Conservation (phyloP, 108 stramenopile genomes). For the Nitzschia sp. region DNA sequence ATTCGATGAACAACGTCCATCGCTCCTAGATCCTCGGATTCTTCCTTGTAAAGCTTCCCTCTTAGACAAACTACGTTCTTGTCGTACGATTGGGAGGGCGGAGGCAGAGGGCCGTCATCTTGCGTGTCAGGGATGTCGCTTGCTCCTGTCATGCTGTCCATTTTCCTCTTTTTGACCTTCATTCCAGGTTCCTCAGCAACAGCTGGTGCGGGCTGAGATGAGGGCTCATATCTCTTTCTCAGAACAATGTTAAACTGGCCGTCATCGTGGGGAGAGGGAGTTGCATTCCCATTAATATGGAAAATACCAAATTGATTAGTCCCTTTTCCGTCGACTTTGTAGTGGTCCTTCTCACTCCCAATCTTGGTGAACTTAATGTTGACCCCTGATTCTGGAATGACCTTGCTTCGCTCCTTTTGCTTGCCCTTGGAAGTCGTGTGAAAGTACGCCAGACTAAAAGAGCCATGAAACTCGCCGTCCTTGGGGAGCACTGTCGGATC, state of each 20-base stretch:
- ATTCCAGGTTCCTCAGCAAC: slow-evolving; percentile 10
- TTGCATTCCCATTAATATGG: slow-evolving; percentile 72
- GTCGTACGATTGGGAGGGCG: slow-evolving; percentile 58
- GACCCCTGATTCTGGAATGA: slow-evolving; percentile 75
- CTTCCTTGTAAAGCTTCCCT: slow-evolving; percentile 63
- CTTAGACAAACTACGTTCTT: slow-evolving; percentile 69
- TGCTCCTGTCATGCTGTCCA: background rate
- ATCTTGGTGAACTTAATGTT: slow-evolving; percentile 66
- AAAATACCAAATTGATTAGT: slow-evolving; percentile 82
- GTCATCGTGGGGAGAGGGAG: slow-evolving; percentile 54
- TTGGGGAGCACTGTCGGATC: slow-evolving; percentile 63
- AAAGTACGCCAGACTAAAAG: slow-evolving; percentile 69
- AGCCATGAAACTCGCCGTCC: slow-evolving; percentile 85
- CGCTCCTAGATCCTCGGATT: slow-evolving; percentile 51
- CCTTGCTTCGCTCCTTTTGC: slow-evolving; percentile 66
- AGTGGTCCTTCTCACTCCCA: slow-evolving; percentile 37
- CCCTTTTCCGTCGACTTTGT: slow-evolving; percentile 68
- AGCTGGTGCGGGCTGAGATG: slow-evolving; percentile 12
- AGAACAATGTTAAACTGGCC: slow-evolving; percentile 57
- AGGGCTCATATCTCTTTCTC: slow-evolving; percentile 65
- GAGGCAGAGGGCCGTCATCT: slow-evolving; percentile 35
- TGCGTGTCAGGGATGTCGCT: background rate
- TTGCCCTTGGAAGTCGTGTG: slow-evolving; percentile 77
- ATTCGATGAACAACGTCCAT: slow-evolving; percentile 66
- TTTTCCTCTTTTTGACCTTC: slow-evolving; percentile 31